Evolutionary conservation across 345 rosid species (phyloP).

Genomic region (Aquilaria malaccensis): DNA sequence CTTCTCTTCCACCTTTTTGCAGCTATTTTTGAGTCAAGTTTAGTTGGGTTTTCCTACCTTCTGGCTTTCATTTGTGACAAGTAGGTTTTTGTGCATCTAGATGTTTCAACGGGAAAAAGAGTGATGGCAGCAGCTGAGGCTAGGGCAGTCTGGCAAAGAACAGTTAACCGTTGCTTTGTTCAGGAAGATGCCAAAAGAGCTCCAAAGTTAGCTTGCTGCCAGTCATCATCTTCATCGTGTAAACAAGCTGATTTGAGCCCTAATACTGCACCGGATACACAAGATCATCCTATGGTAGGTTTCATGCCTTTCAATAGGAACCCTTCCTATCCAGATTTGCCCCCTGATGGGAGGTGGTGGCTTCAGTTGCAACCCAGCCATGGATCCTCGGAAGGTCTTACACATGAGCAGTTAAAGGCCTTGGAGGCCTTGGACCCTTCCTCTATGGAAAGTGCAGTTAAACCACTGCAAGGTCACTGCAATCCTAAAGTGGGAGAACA

Average conservation of each 20-base stretch:
- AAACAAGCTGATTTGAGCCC: constrained; percentile 48
- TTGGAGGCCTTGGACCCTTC: constrained; percentile 31
- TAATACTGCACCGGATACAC: constrained; percentile 28
- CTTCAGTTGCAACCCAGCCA: constrained; percentile 53
- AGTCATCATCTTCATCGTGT: constrained; percentile 60
- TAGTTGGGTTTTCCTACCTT: background rate
- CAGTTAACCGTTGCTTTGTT: constrained; percentile 87
- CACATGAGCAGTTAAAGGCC: constrained; percentile 36
- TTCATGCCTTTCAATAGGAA: constrained; percentile 49
- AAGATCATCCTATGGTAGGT: constrained; percentile 36
- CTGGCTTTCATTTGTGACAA: background rate
- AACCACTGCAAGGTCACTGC: background rate
- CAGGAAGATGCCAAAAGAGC: constrained; percentile 99
- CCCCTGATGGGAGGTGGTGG: constrained; percentile 65
- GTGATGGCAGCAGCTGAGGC: constrained; percentile 91
- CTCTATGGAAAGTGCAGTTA: constrained; percentile 13
- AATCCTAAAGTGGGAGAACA: background rate
- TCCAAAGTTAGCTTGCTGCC: constrained; percentile 83
- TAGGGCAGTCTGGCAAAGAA: constrained; percentile 87
- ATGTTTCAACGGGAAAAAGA: constrained; percentile 31
- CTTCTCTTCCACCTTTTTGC: background rate
- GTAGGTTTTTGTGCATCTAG: constrained; percentile 15
- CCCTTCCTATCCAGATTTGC: constrained; percentile 38
- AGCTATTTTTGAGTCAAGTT: background rate
- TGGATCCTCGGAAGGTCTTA: constrained; percentile 49